Percentiles rank a stretch among this genome's conserved stretches.
Evolutionary conservation across 805 yeast genomes (phyloP).

Genomic region (Scheffersomyces coipomensis): DNA sequence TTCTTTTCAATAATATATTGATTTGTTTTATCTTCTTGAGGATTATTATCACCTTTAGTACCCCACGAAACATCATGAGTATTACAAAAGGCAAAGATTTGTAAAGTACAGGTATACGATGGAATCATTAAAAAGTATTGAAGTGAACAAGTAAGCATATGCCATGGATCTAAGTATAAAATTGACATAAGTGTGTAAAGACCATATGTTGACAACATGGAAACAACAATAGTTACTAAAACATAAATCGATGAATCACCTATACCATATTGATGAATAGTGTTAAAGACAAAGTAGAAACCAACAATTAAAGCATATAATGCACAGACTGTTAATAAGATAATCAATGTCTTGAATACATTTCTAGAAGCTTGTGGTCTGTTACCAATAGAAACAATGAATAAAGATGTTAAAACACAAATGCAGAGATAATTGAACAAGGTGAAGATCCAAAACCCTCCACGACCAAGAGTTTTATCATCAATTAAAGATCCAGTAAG

Average conservation of each 20-base stretch:
- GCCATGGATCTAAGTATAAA: constrained; percentile 95
- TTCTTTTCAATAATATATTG: constrained; percentile 79
- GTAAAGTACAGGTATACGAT: constrained; percentile 86
- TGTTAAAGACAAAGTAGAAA: constrained; percentile 66
- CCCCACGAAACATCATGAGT: constrained; percentile 99
- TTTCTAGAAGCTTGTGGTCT: constrained; percentile 94
- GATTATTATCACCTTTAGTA: constrained; percentile 89
- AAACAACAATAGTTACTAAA: constrained; percentile 76
- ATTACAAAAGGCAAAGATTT: constrained; percentile 95
- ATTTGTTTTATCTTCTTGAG: constrained; percentile 61
- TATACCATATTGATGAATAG: constrained; percentile 42
- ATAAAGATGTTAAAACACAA: constrained; percentile 81
- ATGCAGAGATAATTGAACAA: constrained; percentile 83
- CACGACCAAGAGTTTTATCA: constrained; percentile 49
- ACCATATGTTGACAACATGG: constrained; percentile 89
- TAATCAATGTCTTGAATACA: constrained; percentile 70
- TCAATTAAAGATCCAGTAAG: constrained; percentile 77
- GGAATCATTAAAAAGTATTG: constrained; percentile 92
- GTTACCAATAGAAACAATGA: constrained; percentile 93
- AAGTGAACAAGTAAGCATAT: constrained; percentile 77
- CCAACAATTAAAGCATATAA: constrained; percentile 81
- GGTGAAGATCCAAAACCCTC: constrained; percentile 83
- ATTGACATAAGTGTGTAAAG: constrained; percentile 79
- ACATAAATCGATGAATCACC: constrained; percentile 42
- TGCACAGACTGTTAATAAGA: constrained; percentile 74